Evolutionary conservation across 2,329 filamentous ascomycete species (phyloP), one percentile per base, ranked within the genome.

Genomic region (Botrytis elliptica): DNA sequence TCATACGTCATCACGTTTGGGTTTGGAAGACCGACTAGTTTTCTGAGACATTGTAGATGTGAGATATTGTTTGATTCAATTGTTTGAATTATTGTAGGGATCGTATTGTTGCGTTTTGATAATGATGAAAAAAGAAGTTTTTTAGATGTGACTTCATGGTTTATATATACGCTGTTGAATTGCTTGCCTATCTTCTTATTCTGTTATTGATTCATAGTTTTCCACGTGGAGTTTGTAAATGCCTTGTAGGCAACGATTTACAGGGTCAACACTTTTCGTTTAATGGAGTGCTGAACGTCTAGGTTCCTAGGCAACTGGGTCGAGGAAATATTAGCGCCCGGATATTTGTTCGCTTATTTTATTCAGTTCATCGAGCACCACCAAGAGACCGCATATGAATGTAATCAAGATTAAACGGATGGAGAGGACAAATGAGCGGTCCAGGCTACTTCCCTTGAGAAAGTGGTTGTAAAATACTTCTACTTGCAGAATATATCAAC

Each of bases 131-230:
- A 52, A n/a, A 1, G n/a, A n/a, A 5, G 4, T 52, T 12, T 3
- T 52, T 5, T n/a, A 12, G 16, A 52, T 52, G 25, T n/a, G 3
- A n/a, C 25, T 52, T 52, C 2, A 7, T 52, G 49, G 7, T 16
- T n/a, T n/a, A 14, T 3, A 52, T n/a, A n/a, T 16, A 16, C 49
- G 10, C 25, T n/a, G 25, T 55, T 55, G 49, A 10, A n/a, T 55
- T 16, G 12, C n/a, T 16, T 55, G 5, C 2, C 5, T 5, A 52
- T 16, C 49, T n/a, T 52, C 25, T 14, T n/a, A 52, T 14, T n/a
- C 4, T n/a, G 49, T 52, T 3, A 52, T n/a, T n/a, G 10, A 6
- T n/a, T n/a, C 4, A 1, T 1, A 14, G 0, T 14, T 52, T n/a
- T 16, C 1, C 1, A 6, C 0, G 5, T 16, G 12, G 12, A 52